phyloP scores from a whole-genome alignment of 345 rosid genomes.

The Rhodamnia argentea region DNA sequence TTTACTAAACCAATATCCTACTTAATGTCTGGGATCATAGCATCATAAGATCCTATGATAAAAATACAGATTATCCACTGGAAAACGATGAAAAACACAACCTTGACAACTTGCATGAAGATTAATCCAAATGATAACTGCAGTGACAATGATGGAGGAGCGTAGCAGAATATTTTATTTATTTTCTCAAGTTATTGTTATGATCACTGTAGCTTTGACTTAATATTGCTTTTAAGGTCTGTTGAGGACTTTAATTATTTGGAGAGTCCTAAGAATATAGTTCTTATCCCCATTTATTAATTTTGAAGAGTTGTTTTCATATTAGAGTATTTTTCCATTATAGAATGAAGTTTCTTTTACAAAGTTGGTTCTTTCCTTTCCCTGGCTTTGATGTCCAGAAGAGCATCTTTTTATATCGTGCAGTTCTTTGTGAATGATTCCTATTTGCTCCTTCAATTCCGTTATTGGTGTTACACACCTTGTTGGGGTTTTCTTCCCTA shows the following conservation, averaged over 20 bases:
- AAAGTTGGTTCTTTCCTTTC: neutral
- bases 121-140: too few species aligned
- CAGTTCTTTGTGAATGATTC: neutral
- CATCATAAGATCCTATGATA: neutral
- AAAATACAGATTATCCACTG: too few species aligned
- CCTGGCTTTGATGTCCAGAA: neutral
- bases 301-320: neutral
- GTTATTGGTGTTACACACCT: neutral
- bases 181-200: neutral
- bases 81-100: too few species aligned
- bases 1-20: neutral
- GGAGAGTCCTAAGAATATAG: neutral
- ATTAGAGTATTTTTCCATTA: neutral
- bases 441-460: neutral
- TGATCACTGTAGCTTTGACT: neutral
- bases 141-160: too few species aligned
- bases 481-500: neutral
- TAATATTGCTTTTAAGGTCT: neutral
- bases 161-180: too few species aligned
- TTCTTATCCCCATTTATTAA: neutral
- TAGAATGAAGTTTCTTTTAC: neutral
- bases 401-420: neutral
- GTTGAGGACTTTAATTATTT: neutral
- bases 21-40: neutral
- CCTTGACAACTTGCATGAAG: neutral